Conservation (phyloP, 805 yeast genomes). For the Candida ulmi region DNA sequence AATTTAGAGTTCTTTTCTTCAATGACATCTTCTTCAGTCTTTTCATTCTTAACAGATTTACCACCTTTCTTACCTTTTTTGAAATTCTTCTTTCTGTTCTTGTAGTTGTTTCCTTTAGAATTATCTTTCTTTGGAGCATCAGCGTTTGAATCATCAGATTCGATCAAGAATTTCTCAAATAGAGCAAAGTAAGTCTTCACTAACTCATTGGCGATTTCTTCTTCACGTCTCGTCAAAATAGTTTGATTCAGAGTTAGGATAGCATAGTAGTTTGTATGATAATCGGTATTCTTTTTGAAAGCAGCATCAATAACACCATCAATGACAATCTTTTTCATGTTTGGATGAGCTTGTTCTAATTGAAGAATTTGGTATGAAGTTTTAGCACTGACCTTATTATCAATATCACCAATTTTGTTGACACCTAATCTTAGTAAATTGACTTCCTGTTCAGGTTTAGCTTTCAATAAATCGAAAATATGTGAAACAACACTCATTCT, state of each 20-base stretch:
- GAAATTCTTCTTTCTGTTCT: slow-evolving; percentile 66
- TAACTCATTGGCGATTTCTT: slow-evolving; percentile 74
- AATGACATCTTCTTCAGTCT: slow-evolving; percentile 54
- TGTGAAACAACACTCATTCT: slow-evolving; percentile 72
- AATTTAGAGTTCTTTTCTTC: slow-evolving; percentile 82
- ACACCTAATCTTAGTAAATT: slow-evolving; percentile 84
- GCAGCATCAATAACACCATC: slow-evolving; percentile 78
- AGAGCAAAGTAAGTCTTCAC: slow-evolving; percentile 81
- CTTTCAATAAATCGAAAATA: slow-evolving; percentile 70
- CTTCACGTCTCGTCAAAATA: slow-evolving; percentile 72
- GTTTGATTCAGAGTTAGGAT: slow-evolving; percentile 89
- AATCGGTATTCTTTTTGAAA: slow-evolving; percentile 69
- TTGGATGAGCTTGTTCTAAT: slow-evolving; percentile 88
- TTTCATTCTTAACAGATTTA: slow-evolving; percentile 60
- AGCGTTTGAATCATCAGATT: slow-evolving; percentile 48
- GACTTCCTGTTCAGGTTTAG: slow-evolving; percentile 96
- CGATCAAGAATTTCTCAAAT: slow-evolving; percentile 76
- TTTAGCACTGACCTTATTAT: slow-evolving; percentile 84
- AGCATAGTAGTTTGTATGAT: slow-evolving; percentile 85
- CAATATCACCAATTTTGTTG: slow-evolving; percentile 90
- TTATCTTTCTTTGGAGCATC: slow-evolving; percentile 28
- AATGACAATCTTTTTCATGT: slow-evolving; percentile 80
- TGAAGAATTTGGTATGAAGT: slow-evolving; percentile 77
- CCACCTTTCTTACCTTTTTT: slow-evolving; percentile 89
- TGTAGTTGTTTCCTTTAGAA: slow-evolving; percentile 41